Evolutionary conservation across 257 asterid species (phyloP).

Genomic region (Nicotiana tomentosiformis): DNA sequence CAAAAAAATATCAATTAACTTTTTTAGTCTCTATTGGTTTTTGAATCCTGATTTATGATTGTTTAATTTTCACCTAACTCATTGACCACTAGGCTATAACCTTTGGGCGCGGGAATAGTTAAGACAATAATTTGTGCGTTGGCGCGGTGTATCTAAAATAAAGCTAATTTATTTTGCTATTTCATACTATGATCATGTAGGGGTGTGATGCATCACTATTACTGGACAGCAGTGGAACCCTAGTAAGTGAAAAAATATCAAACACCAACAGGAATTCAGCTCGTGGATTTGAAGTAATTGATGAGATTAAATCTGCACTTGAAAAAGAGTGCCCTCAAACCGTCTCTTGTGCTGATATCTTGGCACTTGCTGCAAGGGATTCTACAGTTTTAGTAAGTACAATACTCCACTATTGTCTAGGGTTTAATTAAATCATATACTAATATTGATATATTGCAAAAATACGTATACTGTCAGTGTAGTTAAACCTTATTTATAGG

Average conservation of each 20-base stretch:
- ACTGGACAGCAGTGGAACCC: conserved; percentile 46
- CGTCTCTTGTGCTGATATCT: conserved; percentile 82
- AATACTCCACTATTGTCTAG: too few species aligned
- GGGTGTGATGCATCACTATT: conserved; percentile 92
- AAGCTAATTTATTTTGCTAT: too few species aligned
- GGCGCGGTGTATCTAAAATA: too few species aligned
- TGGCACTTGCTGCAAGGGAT: conserved; percentile 82
- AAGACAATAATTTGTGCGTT: too few species aligned
- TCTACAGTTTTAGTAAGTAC: conserved; percentile 63
- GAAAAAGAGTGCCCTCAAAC: conserved; percentile 75
- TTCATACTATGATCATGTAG: conserved; percentile 24
- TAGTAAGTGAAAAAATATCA: conserved; percentile 63
- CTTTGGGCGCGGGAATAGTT: too few species aligned
- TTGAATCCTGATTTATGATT: too few species aligned
- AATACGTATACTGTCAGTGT: too few species aligned
- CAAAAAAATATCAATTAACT: neutral
- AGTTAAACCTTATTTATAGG: neutral
- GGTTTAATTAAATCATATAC: too few species aligned
- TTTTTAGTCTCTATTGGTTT: too few species aligned
- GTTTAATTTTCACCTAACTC: too few species aligned
- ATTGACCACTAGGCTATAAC: too few species aligned
- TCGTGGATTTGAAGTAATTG: conserved; percentile 81
- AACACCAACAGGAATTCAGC: conserved; percentile 64
- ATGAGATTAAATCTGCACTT: conserved; percentile 70
- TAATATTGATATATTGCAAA: too few species aligned